Evolutionary conservation across 1,139 yeast species (phyloP).

Genomic region (Meyerozyma sp.): DNA sequence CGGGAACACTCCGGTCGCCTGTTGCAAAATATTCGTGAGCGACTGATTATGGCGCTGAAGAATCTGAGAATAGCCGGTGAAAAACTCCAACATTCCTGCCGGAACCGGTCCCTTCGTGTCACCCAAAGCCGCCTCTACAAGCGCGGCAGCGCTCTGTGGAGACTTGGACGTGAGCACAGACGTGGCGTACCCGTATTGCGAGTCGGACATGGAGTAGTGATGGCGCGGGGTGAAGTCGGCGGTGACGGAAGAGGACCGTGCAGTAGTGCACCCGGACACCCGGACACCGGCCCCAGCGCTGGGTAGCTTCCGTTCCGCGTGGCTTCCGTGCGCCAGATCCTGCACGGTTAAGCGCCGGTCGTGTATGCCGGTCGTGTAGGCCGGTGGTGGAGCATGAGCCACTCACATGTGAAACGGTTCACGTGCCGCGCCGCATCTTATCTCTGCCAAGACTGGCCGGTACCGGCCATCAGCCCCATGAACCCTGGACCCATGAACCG

Average conservation of each 20-base stretch:
- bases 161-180: conserved; percentile 39
- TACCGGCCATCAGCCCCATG: too few species aligned
- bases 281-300: neutral
- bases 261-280: too few species aligned
- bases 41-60: conserved; percentile 10
- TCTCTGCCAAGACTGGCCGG: too few species aligned
- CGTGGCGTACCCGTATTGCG: conserved; percentile 28
- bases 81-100: conserved; percentile 10
- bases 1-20: conserved; percentile 3
- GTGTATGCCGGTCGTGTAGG: too few species aligned
- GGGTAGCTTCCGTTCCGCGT: too few species aligned
- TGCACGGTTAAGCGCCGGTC: too few species aligned
- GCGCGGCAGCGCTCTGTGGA: conserved; percentile 38
- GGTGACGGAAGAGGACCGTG: too few species aligned
- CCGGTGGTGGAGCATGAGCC: too few species aligned
- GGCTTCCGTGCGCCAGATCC: too few species aligned
- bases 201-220: conserved; percentile 13
- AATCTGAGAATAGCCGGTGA: conserved; percentile 10
- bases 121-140: conserved; percentile 6
- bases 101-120: neutral
- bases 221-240: neutral
- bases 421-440: too few species aligned
- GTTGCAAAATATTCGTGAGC: conserved; percentile 9
- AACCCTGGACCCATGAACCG: too few species aligned
- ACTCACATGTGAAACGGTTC: too few species aligned